A percentile compares a stretch with the other conserved stretches of the same genome.
These are phyloP conservation scores for Euphorbia peplus DNA, from an alignment of 345 rosid genomes.

Conservation along the genomic window DNA sequence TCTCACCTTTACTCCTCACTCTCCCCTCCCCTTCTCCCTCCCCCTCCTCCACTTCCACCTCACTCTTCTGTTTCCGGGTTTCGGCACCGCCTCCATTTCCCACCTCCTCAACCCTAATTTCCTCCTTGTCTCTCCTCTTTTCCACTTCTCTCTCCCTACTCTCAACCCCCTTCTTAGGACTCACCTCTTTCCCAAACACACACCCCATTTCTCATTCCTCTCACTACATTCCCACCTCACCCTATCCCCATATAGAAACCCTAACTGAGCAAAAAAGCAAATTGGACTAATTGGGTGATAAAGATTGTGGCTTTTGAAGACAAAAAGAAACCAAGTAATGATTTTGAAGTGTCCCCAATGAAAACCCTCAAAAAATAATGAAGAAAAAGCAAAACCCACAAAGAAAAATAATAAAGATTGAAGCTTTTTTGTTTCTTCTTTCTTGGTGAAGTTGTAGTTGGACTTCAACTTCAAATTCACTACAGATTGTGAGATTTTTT, in stretches of 20 bases:
- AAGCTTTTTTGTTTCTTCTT: slow-evolving; percentile 6
- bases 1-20: slow-evolving; percentile 12
- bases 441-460: background rate
- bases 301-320: slow-evolving; percentile 27
- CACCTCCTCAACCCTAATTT: slow-evolving; percentile 17
- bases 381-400: slow-evolving; percentile 13
- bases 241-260: slow-evolving; percentile 16
- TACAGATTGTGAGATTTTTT: background rate
- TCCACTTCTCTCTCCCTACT: slow-evolving; percentile 7
- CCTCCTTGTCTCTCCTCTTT: slow-evolving; percentile 3
- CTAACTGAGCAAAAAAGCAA: slow-evolving; percentile 6
- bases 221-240: slow-evolving; percentile 1
- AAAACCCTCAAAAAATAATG: background rate
- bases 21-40: background rate
- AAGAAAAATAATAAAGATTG: background rate
- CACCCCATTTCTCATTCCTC: slow-evolving; percentile 28
- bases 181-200: slow-evolving; percentile 31
- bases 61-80: background rate
- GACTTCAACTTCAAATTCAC: background rate
- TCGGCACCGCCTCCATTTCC: slow-evolving; percentile 18
- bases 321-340: slow-evolving; percentile 41
- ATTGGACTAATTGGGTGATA: slow-evolving; percentile 17
- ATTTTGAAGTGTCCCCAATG: slow-evolving; percentile 42
- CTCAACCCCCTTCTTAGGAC: slow-evolving; percentile 1
- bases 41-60: slow-evolving; percentile 1